A percentile compares a stretch with the other conserved stretches of the same genome.
These are phyloP conservation scores for Xylariaceae sp. DNA, from an alignment of 2,329 filamentous ascomycete species.

Conservation along the genomic window DNA sequence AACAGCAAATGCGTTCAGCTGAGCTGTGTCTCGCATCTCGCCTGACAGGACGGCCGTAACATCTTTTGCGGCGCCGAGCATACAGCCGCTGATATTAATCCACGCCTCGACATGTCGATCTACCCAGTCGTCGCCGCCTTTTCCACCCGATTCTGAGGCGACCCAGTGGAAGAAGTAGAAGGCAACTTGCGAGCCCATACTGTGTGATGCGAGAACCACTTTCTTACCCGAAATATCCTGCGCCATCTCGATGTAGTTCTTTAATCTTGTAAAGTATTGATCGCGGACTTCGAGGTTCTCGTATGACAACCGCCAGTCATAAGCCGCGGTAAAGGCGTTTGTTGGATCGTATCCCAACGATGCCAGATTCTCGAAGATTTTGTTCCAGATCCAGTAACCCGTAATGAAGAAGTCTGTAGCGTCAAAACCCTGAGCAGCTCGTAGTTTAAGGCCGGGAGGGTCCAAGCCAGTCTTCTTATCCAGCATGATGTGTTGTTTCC, in stretches of 20 bases:
- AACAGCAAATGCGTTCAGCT: constrained; percentile 94
- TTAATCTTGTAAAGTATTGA: constrained; percentile 91
- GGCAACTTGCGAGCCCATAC: constrained; percentile 95
- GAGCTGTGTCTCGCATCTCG: constrained; percentile 98
- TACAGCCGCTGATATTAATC: constrained; percentile 98
- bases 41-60: constrained; percentile 89
- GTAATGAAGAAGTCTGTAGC: constrained; percentile 94
- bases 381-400: constrained; percentile 99
- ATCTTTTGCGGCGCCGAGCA: constrained; percentile 93
- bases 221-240: constrained; percentile 78
- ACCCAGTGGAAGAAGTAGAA: constrained; percentile 88
- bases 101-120: constrained; percentile 89
- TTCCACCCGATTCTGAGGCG: constrained; percentile 77
- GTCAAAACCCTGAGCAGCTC: constrained; percentile 95
- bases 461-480: constrained; percentile 91
- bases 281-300: constrained; percentile 88
- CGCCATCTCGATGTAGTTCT: constrained; percentile 87
- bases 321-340: constrained; percentile 71
- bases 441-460: constrained; percentile 86
- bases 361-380: constrained; percentile 95
- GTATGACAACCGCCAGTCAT: constrained; percentile 95
- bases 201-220: constrained; percentile 87
- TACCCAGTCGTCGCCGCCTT: constrained; percentile 87
- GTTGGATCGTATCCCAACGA: constrained; percentile 94
- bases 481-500: constrained; percentile 97